These are phyloP conservation scores for Aschersonia sp. DNA, from an alignment of 2,329 filamentous ascomycete genomes.

Conservation along the genomic window DNA sequence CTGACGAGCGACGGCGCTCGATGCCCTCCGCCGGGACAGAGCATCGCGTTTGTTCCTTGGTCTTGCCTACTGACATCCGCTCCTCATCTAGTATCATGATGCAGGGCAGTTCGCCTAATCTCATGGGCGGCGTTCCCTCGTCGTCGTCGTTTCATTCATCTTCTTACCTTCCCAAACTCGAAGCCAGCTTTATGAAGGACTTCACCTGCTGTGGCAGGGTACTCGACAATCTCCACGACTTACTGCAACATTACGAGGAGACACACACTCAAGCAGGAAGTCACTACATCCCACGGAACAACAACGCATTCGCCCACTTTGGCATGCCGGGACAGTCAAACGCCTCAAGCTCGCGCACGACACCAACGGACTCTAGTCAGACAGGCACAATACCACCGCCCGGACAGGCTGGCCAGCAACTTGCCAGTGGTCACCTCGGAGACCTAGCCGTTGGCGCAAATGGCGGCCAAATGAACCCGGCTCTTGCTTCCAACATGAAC, in stretches of 20 bases:
- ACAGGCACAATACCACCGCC: slow-evolving; percentile 10
- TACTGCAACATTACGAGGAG: slow-evolving; percentile 94
- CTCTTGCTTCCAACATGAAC: slow-evolving; percentile 23
- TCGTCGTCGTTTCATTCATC: slow-evolving; percentile 82
- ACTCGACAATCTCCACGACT: slow-evolving; percentile 80
- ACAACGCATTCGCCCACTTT: slow-evolving; percentile 26
- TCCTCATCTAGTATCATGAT: slow-evolving; percentile 62
- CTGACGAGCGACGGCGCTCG: no score
- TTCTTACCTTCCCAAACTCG: slow-evolving; percentile 89
- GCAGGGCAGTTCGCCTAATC: slow-evolving; percentile 87
- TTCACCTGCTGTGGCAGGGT: slow-evolving; percentile 90
- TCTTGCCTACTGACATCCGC: no score
- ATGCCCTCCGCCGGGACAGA: no score
- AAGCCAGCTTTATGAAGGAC: slow-evolving; percentile 95
- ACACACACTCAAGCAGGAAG: slow-evolving; percentile 65
- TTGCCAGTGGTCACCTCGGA: slow-evolving; percentile 21
- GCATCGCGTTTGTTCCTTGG: no score
- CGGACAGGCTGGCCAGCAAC: slow-evolving; percentile 19
- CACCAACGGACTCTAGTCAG: slow-evolving; percentile 15
- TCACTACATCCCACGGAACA: slow-evolving; percentile 24
- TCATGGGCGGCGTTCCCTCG: slow-evolving; percentile 45
- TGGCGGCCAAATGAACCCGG: slow-evolving; percentile 24
- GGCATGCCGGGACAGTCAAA: slow-evolving; percentile 17
- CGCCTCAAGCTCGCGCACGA: slow-evolving; percentile 18
- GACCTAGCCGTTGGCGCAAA: slow-evolving; percentile 13